Base-by-base conservation (phyloP, 2,329 filamentous ascomycete species). In the Aspergillus chevalieri region DNA sequence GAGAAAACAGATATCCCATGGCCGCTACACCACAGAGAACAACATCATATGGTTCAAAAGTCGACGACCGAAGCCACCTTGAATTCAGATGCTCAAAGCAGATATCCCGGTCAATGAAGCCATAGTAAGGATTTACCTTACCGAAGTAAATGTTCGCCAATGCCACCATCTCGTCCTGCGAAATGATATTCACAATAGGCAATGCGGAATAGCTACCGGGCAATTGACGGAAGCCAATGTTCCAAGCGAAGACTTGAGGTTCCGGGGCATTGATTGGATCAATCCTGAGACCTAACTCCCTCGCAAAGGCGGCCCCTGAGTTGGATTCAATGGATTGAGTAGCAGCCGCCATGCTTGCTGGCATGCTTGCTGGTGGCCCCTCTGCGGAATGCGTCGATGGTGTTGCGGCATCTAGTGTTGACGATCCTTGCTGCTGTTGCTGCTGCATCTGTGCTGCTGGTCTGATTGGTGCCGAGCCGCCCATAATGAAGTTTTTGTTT, bases 221-320 rank as follows among this genome's bases (percentile, higher is more conserved):
- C 3, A 47, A 48, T 46, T 47, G 56, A n/a, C 43, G 59, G n/a
- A 38, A 54, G 1, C 67, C 71, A 12, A 74, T 62, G 55, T 82
- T 82, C 79, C 79, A 82, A 0, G 75, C 78, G 57, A 82, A 82
- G 0, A 78, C 71, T 54, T 79, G 76, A 48, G 81, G 66, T 43
- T 75, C 70, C 0, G 79, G 78, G 1, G 76, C 78, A 56, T 74
- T 75, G 4, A 73, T 73, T 0, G 78, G 75, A 57, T 82, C 78
- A 19, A 81, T 69, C 41, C 74, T 71, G 41, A 80, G 67, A 0
- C 75, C 79, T 30, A 82, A 64, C 19, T 73, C 70, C 47, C 78
- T 66, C 7, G 80, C 73, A 59, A 82, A 82, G 0, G 78, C 78
- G 0, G 79, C 76, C 0, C 78, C 78, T 0, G 78, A 81, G 52